Evolutionary conservation across 2,329 filamentous ascomycete species (phyloP).

Genomic region (Mollisia scopiformis): DNA sequence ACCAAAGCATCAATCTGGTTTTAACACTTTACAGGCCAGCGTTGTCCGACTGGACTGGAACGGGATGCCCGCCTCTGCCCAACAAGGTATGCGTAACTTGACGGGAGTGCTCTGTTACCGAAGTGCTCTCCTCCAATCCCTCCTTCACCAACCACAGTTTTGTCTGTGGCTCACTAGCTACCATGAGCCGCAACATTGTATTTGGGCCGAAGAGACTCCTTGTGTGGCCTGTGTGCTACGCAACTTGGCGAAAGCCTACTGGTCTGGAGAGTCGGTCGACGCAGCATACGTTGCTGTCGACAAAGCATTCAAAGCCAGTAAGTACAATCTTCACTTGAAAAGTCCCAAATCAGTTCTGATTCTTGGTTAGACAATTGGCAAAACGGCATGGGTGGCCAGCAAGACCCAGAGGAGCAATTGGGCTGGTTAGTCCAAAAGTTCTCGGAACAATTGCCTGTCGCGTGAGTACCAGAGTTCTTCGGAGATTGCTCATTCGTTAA

Average conservation of each 20-base stretch:
- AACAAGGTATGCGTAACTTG: constrained; percentile 34
- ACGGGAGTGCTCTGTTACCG: constrained; percentile 37
- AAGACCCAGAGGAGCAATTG: constrained; percentile 35
- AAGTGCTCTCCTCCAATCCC: constrained; percentile 36
- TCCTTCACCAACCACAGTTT: constrained; percentile 38
- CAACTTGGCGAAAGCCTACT: constrained; percentile 19
- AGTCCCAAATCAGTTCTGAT: background rate
- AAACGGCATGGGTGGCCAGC: background rate
- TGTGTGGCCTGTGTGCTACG: constrained; percentile 21
- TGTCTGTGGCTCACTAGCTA: constrained; percentile 35
- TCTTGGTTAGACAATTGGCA: background rate
- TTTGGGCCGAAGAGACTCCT: constrained; percentile 10
- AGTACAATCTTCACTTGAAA: background rate
- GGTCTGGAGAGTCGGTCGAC: constrained; percentile 16
- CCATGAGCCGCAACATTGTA: constrained; percentile 29
- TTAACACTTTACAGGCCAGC: background rate
- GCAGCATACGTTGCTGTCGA: constrained; percentile 14
- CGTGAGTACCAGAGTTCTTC: constrained; percentile 21
- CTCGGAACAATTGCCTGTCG: constrained; percentile 29
- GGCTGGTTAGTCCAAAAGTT: constrained; percentile 32
- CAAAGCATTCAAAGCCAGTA: constrained; percentile 19
- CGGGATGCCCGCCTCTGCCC: constrained; percentile 27
- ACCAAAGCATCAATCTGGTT: background rate
- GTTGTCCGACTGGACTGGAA: constrained; percentile 8
- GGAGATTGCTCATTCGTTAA: constrained; percentile 3